These are phyloP conservation scores for Harringtonia aguacate DNA, from an alignment of 2,329 filamentous ascomycete genomes.

Conservation along the genomic window DNA sequence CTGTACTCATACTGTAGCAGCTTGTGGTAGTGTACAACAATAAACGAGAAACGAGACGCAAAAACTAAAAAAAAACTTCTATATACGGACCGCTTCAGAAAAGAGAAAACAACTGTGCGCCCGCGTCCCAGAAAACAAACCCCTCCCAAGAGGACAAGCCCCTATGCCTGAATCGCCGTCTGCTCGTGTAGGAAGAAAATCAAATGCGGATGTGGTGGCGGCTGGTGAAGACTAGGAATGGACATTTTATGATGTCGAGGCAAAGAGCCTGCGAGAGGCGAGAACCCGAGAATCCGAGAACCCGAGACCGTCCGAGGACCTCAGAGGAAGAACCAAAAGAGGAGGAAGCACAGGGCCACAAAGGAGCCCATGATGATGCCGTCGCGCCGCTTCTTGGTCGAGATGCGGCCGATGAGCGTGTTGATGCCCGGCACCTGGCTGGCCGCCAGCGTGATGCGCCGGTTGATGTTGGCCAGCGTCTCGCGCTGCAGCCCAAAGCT, in stretches of 20 bases:
- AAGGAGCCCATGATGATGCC: conserved; percentile 87
- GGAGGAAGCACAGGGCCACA: conserved; percentile 81
- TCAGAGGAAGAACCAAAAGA: conserved; percentile 70
- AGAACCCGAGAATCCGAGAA: neutral
- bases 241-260: no score
- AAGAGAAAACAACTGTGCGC: no score
- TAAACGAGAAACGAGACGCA: no score
- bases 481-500: conserved; percentile 81
- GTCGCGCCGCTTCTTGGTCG: conserved; percentile 87
- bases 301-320: neutral
- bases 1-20: no score
- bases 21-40: no score
- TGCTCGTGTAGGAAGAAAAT: no score
- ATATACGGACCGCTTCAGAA: no score
- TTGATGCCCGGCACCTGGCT: conserved; percentile 91
- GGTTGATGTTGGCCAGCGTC: conserved; percentile 77
- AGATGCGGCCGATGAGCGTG: conserved; percentile 82
- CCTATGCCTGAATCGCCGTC: no score
- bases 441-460: conserved; percentile 79
- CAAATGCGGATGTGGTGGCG: neutral
- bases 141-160: no score
- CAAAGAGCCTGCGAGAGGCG: neutral
- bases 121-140: no score
- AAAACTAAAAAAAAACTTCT: no score
- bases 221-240: no score